Percentiles rank a stretch among this genome's conserved stretches.
phyloP scores from a whole-genome alignment of 305 asterid species.

The Ruellia speciosa region DNA sequence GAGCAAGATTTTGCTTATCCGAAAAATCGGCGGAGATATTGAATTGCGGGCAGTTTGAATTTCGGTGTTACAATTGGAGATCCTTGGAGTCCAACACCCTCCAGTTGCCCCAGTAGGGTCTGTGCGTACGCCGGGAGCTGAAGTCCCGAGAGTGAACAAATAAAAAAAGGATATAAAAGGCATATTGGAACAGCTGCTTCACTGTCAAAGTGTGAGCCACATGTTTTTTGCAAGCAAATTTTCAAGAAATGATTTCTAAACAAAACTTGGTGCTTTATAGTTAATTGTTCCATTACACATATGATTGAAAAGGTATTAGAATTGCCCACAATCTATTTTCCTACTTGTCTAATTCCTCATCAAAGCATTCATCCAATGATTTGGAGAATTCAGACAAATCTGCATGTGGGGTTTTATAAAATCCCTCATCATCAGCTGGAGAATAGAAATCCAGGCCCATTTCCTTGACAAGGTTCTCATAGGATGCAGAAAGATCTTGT shows the following conservation, averaged over 20 bases:
- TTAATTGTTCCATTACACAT: too few relatives aligned
- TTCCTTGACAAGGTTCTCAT: slow-evolving; percentile 58
- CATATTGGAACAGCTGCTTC: too few relatives aligned
- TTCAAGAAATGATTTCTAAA: too few relatives aligned
- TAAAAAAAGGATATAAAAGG: too few relatives aligned
- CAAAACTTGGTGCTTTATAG: too few relatives aligned
- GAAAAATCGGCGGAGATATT: slow-evolving; percentile 14
- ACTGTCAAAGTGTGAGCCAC: too few relatives aligned
- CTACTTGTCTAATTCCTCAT: slow-evolving; percentile 17
- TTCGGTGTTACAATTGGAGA: not conserved
- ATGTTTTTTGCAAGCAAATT: too few relatives aligned
- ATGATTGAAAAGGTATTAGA: too few relatives aligned
- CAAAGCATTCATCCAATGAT: slow-evolving; percentile 54
- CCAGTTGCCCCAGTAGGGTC: not conserved
- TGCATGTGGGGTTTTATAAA: slow-evolving; percentile 21
- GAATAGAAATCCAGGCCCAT: slow-evolving; percentile 66
- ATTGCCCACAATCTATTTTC: not conserved
- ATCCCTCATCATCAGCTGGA: slow-evolving; percentile 25
- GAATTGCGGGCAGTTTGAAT: slow-evolving; percentile 25
- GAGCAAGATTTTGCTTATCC: too few relatives aligned
- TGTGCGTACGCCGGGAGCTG: not conserved
- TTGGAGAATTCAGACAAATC: slow-evolving; percentile 40
- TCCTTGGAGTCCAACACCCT: not conserved
- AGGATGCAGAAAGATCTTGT: slow-evolving; percentile 77
- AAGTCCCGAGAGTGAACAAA: too few relatives aligned